Conservation (phyloP, 768 basidiomycete species). For the Paxillus involutus region DNA sequence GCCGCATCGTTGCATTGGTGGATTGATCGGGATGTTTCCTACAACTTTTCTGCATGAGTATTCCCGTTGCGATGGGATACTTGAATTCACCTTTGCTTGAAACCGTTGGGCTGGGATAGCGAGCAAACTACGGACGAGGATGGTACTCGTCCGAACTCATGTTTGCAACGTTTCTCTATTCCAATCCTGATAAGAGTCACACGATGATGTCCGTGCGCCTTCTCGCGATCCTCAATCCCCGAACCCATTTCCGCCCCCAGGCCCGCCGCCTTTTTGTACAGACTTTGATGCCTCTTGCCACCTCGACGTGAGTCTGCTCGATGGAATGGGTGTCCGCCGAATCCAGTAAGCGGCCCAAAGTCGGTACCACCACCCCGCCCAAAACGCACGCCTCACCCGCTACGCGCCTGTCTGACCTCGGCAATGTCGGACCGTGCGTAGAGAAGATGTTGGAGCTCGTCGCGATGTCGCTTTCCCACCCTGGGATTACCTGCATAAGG, state of each 20-base stretch:
- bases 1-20: too few relatives aligned
- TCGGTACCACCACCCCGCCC: slow-evolving; percentile 27
- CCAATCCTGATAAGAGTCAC: slow-evolving; percentile 40
- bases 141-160: too few relatives aligned
- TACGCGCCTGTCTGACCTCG: slow-evolving; percentile 79
- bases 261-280: too few relatives aligned
- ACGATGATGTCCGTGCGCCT: slow-evolving; percentile 20
- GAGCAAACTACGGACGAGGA: too few relatives aligned
- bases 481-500: slow-evolving; percentile 95
- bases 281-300: slow-evolving; percentile 21
- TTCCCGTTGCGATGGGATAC: too few relatives aligned
- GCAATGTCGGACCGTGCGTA: slow-evolving; percentile 81
- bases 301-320: slow-evolving; percentile 29
- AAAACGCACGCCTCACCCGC: slow-evolving; percentile 63
- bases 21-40: too few relatives aligned
- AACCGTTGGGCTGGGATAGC: too few relatives aligned
- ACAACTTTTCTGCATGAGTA: too few relatives aligned
- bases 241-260: neutral
- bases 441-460: slow-evolving; percentile 97
- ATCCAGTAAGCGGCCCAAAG: slow-evolving; percentile 57
- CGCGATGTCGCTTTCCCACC: slow-evolving; percentile 91
- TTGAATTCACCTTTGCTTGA: too few relatives aligned
- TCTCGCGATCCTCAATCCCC: neutral
- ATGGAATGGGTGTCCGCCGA: slow-evolving; percentile 35
- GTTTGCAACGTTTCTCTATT: too few relatives aligned